Base-by-base conservation (phyloP, 176 grass and related monocot species). In the Triticum timopheevii region DNA sequence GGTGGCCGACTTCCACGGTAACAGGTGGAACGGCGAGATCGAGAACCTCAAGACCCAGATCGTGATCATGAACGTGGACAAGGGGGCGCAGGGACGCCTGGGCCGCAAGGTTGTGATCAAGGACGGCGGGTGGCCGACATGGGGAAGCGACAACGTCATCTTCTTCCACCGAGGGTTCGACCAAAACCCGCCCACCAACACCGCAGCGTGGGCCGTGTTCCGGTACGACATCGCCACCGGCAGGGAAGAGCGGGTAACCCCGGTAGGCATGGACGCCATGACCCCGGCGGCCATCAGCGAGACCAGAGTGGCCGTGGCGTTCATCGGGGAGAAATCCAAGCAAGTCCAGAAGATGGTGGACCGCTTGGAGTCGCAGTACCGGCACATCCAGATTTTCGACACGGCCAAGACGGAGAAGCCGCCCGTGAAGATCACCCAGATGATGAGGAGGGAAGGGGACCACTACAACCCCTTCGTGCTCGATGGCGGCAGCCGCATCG, bases 391-490 rank as follows among this genome's bases (percentile, higher is more conserved):
- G 83, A 23, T 90, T 13, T 83, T 90, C 20, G 83, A 90, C 28
- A 5, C 54, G 1, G 27, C 28, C 3, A 10, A 10, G 13, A 20
- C 66, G 0, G 23, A 9, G 2, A 28, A 69, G 3, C 2, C 12
- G 10, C 19, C 77, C 1, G 19, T 78, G 35, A 34, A 77, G n/a
- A 16, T 90, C 58, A 90, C 78, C 7, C 70, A 62, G 33, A 61
- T 27, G 0, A 44, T 13, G 8, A 77, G 61, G 25, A 17, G 35
- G 0, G 8, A 50, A 7, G 79, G 15, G 0, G 84, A 90, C 79
- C 40, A 83, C 76, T 90, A 61, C 84, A 90, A 87, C 44, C 89
- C 89, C 9, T 90, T 90, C 76, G 39, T 90, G 10, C 39, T 90
- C 7, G 83, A 86, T 11, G 79, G 23, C 7, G 89, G 89, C 22